Percentiles rank a stretch among this genome's conserved stretches.
Conservation (phyloP, 1,139 yeast genomes). For the Candida tropicalis region DNA sequence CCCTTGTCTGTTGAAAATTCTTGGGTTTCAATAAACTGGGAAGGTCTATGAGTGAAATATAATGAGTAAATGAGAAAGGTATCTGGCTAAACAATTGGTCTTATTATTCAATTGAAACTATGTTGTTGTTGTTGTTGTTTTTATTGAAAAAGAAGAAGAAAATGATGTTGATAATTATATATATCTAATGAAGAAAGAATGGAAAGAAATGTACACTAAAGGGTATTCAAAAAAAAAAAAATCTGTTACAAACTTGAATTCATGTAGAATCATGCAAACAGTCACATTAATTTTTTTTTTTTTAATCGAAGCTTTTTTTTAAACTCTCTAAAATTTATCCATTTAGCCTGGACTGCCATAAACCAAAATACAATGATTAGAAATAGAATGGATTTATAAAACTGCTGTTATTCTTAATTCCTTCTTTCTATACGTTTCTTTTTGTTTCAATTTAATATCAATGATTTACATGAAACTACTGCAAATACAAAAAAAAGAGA, state of each 20-base stretch:
- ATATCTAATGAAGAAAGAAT: neutral
- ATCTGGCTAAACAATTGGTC: no score
- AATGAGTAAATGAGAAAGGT: no score
- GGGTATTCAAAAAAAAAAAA: neutral
- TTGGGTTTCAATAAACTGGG: no score
- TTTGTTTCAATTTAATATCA: neutral
- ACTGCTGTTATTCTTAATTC: neutral
- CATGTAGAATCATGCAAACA: conserved; percentile 2
- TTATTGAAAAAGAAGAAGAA: no score
- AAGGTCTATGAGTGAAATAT: no score
- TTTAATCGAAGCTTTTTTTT: neutral
- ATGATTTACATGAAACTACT: neutral
- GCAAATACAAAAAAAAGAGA: neutral
- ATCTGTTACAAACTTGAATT: conserved; percentile 1
- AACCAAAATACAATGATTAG: no score
- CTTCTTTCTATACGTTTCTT: neutral
- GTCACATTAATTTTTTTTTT: neutral
- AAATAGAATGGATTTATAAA: neutral
- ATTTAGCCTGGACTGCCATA: no score
- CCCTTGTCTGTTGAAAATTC: no score
- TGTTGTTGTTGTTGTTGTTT: no score
- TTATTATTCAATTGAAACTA: no score
- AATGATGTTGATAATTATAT: neutral
- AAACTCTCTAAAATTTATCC: neutral
- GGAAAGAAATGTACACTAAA: neutral